Evolutionary conservation across 805 yeast species (phyloP).

Genomic region (Candida patagonica): DNA sequence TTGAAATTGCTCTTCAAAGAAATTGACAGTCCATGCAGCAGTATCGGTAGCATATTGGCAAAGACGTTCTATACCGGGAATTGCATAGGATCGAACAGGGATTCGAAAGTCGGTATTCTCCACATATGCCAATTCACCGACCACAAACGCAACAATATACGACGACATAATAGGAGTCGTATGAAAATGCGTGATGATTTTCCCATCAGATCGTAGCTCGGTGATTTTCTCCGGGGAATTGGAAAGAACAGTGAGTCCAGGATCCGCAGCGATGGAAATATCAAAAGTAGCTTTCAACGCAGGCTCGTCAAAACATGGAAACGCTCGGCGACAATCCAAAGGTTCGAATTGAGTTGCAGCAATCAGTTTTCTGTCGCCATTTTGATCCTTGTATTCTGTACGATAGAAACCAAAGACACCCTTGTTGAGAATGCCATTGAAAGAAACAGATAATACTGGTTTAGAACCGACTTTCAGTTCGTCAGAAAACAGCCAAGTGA

Average conservation of each 20-base stretch:
- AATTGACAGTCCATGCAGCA: slow-evolving; percentile 65
- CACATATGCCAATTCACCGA: slow-evolving; percentile 57
- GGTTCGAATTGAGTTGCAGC: slow-evolving; percentile 70
- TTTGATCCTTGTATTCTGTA: slow-evolving; percentile 46
- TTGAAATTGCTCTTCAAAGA: slow-evolving; percentile 64
- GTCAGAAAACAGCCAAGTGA: slow-evolving; percentile 46
- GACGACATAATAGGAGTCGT: slow-evolving; percentile 69
- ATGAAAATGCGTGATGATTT: slow-evolving; percentile 37
- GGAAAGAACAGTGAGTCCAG: slow-evolving; percentile 48
- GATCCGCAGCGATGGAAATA: slow-evolving; percentile 45
- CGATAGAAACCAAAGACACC: slow-evolving; percentile 70
- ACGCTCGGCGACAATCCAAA: slow-evolving; percentile 68
- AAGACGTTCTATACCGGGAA: slow-evolving; percentile 50
- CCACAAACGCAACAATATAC: slow-evolving; percentile 62
- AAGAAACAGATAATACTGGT: slow-evolving; percentile 46
- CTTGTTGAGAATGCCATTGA: slow-evolving; percentile 51
- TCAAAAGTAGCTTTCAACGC: slow-evolving; percentile 57
- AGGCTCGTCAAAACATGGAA: slow-evolving; percentile 72
- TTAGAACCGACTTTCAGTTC: slow-evolving; percentile 42
- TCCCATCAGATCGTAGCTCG: slow-evolving; percentile 22
- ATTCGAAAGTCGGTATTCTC: slow-evolving; percentile 49
- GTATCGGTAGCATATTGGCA: slow-evolving; percentile 67
- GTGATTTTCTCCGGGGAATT: slow-evolving; percentile 50
- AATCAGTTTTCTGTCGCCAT: slow-evolving; percentile 45
- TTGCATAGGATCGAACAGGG: slow-evolving; percentile 73